Conservation (phyloP, 2,329 filamentous ascomycete species). For the Scedosporium aurantiacum region DNA sequence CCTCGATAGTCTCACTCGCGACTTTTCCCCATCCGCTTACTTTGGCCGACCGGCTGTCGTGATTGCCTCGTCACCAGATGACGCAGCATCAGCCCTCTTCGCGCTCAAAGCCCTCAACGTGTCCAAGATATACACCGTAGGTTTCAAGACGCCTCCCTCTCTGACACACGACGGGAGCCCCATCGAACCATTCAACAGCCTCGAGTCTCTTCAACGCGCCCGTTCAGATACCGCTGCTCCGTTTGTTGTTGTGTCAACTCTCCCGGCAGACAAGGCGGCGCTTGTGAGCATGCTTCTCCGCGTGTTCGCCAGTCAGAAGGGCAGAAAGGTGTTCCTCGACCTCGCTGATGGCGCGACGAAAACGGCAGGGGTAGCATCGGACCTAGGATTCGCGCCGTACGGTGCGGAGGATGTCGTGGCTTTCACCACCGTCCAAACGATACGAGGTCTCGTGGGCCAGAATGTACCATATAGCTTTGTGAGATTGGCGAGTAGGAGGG, state of each 20-base stretch:
- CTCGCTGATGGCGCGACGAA: slow-evolving; percentile 51
- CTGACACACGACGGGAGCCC: slow-evolving; percentile 51
- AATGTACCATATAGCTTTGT: slow-evolving; percentile 87
- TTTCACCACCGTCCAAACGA: slow-evolving; percentile 73
- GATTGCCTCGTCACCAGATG: slow-evolving; percentile 59
- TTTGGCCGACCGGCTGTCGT: slow-evolving; percentile 64
- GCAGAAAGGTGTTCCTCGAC: slow-evolving; percentile 66
- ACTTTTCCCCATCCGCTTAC: slow-evolving; percentile 75
- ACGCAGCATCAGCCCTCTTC: slow-evolving; percentile 69
- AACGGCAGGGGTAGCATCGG: slow-evolving; percentile 54
- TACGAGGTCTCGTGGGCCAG: slow-evolving; percentile 69
- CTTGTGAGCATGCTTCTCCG: slow-evolving; percentile 57
- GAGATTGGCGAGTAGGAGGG: slow-evolving; percentile 51
- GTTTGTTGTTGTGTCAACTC: slow-evolving; percentile 70
- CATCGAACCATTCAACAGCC: slow-evolving; percentile 69
- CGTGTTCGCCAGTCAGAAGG: not conserved
- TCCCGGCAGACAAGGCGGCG: slow-evolving; percentile 67
- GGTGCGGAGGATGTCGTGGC: slow-evolving; percentile 69
- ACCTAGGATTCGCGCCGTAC: slow-evolving; percentile 69
- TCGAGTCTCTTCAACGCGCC: slow-evolving; percentile 50
- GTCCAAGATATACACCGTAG: slow-evolving; percentile 73
- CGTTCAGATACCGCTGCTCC: slow-evolving; percentile 46
- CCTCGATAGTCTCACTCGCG: slow-evolving; percentile 65
- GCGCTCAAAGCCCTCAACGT: slow-evolving; percentile 66
- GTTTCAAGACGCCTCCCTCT: slow-evolving; percentile 55